Conservation (phyloP, 192 early-diverging fungal genomes). For the Dissophora globulifera region DNA sequence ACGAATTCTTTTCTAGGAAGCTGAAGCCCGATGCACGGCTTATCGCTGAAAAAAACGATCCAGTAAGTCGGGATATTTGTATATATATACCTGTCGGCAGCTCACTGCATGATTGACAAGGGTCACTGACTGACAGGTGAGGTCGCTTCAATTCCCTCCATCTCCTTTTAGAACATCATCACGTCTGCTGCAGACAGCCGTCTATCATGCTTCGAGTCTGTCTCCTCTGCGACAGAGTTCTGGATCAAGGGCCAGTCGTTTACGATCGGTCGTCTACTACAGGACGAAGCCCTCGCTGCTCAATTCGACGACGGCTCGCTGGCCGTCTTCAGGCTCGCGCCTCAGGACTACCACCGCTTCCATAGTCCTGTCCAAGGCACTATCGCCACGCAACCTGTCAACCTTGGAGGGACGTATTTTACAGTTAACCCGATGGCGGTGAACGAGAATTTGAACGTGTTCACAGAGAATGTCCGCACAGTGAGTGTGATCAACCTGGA, state of each 20-base stretch:
- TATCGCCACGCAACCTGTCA: constrained; percentile 48
- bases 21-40: constrained; percentile 69
- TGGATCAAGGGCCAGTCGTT: constrained; percentile 85
- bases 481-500: constrained; percentile 63
- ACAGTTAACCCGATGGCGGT: constrained; percentile 83
- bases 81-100: too few species aligned
- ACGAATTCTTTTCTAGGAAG: constrained; percentile 81
- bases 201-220: constrained; percentile 61
- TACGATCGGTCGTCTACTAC: constrained; percentile 63
- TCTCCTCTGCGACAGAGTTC: constrained; percentile 62
- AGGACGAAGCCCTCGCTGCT: constrained; percentile 57
- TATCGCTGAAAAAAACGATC: constrained; percentile 46
- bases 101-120: too few species aligned
- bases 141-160: too few species aligned
- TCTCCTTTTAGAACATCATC: constrained; percentile 53
- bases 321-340: constrained; percentile 79
- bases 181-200: constrained; percentile 72
- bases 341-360: constrained; percentile 86
- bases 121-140: too few species aligned
- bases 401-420: constrained; percentile 73
- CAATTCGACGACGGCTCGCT: constrained; percentile 68
- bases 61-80: constrained; percentile 20
- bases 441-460: constrained; percentile 71
- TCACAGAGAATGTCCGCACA: constrained; percentile 73
- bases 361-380: constrained; percentile 70